Base-by-base conservation (phyloP, 768 basidiomycete genomes). In the Terana coerulea region DNA sequence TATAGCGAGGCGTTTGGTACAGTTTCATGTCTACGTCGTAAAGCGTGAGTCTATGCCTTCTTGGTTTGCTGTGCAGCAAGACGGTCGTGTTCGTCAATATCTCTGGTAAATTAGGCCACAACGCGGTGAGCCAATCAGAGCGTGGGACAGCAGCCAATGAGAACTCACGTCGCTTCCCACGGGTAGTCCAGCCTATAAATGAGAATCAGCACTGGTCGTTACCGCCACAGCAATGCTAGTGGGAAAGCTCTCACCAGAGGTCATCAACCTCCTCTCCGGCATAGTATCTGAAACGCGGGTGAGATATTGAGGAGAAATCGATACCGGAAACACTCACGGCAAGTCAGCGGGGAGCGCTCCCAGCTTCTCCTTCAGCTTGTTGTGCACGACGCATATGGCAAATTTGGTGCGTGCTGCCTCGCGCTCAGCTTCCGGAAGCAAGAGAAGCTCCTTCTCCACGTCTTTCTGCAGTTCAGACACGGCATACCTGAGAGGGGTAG, bases 301-400 rank as follows among this genome's bases (percentile, higher is more conserved):
- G 28, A 31, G 47, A 42, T 77, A 53, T 63, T 63, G 25, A 36
- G 45, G 45, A 26, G 42, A 49, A 52, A 56, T 47, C 54, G 47
- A 59, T 29, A 10, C 15, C 28, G 9, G 29, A 54, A 43, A 22
- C 46, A 69, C 81, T 64, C 64, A 91, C 88, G 76, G 79, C 24
- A 76, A 74, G 52, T 80, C 79, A 1, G 73, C 59, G 2, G 93
- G 89, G 31, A 99, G 70, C 39, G 80, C 69, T 24, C 83, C 94
- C 30, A 84, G 65, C 72, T 99, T 99, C 28, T 75, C 73, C 71
- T 98, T 98, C 54, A 83, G 74, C 73, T 98, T 98, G 75, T 94
- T 91, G 70, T 94, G 90, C 22, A 95, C 91, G 41, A 98, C 95
- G 63, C 98, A 99, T 57, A 98, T 75, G 1, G 81, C 95, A 54